A percentile compares a stretch with the other conserved stretches of the same genome.
Evolutionary conservation across 2,329 filamentous ascomycete species (phyloP).

Genomic region (Venturia carpophila): DNA sequence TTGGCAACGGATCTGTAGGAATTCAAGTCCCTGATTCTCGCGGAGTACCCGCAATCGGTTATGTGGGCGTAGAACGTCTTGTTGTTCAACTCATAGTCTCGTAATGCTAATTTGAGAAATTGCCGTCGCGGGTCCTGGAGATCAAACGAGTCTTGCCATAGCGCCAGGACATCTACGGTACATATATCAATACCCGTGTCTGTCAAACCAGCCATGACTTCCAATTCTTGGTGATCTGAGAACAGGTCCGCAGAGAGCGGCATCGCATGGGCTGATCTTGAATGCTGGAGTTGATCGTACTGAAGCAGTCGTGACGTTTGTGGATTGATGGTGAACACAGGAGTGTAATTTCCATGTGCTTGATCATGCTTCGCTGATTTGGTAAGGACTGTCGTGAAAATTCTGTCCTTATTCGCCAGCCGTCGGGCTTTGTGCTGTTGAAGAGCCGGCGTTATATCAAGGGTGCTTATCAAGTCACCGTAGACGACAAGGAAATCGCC

Average conservation of each 20-base stretch:
- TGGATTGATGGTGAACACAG: constrained; percentile 80
- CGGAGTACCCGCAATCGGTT: constrained; percentile 73
- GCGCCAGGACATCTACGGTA: constrained; percentile 84
- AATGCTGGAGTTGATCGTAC: constrained; percentile 78
- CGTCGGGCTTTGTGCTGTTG: constrained; percentile 73
- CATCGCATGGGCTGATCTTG: constrained; percentile 56
- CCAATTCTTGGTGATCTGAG: constrained; percentile 53
- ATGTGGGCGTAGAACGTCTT: constrained; percentile 95
- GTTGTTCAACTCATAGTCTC: constrained; percentile 94
- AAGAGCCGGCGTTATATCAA: constrained; percentile 54
- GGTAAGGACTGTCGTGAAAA: constrained; percentile 92
- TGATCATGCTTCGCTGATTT: constrained; percentile 67
- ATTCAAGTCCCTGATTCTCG: constrained; percentile 74
- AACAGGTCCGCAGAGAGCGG: constrained; percentile 69
- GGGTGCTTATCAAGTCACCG: constrained; percentile 15
- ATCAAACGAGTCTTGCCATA: constrained; percentile 98
- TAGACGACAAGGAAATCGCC: constrained; percentile 65
- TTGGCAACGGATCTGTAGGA: constrained; percentile 84
- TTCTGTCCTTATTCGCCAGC: constrained; percentile 80
- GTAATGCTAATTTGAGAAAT: constrained; percentile 85
- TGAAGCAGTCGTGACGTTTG: constrained; percentile 75
- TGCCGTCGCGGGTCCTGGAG: constrained; percentile 84
- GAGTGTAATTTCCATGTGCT: constrained; percentile 68
- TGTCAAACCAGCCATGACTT: constrained; percentile 78
- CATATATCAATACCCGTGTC: constrained; percentile 97